Base-by-base conservation (phyloP, 2,329 filamentous ascomycete species). In the Colletotrichum sp. region DNA sequence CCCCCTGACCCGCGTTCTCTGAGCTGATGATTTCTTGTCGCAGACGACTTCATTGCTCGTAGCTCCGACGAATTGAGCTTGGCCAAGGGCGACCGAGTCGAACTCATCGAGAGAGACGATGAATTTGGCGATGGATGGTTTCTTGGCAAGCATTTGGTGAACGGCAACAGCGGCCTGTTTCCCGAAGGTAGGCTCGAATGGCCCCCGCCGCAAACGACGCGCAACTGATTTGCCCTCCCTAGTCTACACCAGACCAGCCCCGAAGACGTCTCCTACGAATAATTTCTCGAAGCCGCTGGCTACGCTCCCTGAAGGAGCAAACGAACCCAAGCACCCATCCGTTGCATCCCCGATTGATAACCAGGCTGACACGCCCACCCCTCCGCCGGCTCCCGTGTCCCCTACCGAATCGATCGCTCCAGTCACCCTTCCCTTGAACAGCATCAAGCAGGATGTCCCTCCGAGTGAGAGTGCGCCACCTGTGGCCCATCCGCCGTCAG, bases 11-110 rank as follows among this genome's bases (percentile, higher is more conserved):
- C 25, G 30, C 11, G 22, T 64, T 16, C 8, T 19, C 27, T 30
- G 61, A 75, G 63, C 67, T 77, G 49, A 67, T 44, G 19, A 34
- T 5, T 63, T 59, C 55, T 72, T 61, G 11, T 29, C 36, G 44
- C 75, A 98, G 95, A 99, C 86, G 96, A 98, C 86, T 99, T 99
- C 84, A 89, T 93, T 80, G 96, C 96, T 74, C 93, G 97, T 79
- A 98, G 96, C 85, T 94, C 95, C 74, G 97, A 99, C 86, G 97
- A 99, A 89, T 90, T 99, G 82, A 98, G 92, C 80, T 89, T 99
- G 79, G 89, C 92, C 71, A 98, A 98, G 82, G 96, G 95, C 80
- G 95, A 97, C 81, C 92, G 94, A 78, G 93, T 98, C 77, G 94
- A 96, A 86, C 87, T 98, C 78, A 92, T 96, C 78, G 95, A 97